Conservation (phyloP, 2,329 filamentous ascomycete genomes). For the Arthrinium puccinioides region DNA sequence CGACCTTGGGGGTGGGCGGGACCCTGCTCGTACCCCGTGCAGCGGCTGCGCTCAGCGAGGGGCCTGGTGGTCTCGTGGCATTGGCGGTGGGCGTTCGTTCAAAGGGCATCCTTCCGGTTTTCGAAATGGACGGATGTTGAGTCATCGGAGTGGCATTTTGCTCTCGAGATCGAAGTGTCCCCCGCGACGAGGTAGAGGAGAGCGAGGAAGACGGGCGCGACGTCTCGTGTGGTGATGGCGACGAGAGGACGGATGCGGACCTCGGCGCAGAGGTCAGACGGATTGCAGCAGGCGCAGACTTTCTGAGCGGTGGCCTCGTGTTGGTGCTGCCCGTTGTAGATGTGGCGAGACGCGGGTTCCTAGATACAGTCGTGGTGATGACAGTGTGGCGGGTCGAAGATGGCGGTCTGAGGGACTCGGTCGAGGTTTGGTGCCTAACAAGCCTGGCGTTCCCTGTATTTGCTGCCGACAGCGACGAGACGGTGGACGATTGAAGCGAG, state of each 20-base stretch:
- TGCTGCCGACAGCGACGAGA: slow-evolving; percentile 1
- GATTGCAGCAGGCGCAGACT: neutral
- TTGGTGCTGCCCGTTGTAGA: too few relatives aligned
- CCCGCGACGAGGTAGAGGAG: neutral
- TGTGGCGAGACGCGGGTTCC: slow-evolving; percentile 3
- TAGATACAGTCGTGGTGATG: slow-evolving; percentile 5
- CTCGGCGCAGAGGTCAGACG: neutral
- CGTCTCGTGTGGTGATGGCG: neutral
- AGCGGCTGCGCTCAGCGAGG: slow-evolving; percentile 57
- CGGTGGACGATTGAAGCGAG: slow-evolving; percentile 7
- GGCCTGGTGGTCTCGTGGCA: slow-evolving; percentile 50
- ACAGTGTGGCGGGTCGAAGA: slow-evolving; percentile 1
- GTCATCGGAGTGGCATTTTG: slow-evolving; percentile 30
- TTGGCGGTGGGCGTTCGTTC: slow-evolving; percentile 40
- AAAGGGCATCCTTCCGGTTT: slow-evolving; percentile 27
- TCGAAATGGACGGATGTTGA: slow-evolving; percentile 18
- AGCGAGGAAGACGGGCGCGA: neutral
- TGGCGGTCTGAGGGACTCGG: neutral
- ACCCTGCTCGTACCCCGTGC: slow-evolving; percentile 43
- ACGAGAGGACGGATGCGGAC: neutral
- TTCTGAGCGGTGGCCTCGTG: too few relatives aligned
- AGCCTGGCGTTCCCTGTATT: neutral
- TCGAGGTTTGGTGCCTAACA: neutral
- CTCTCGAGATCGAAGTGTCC: slow-evolving; percentile 20
- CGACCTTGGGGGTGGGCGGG: slow-evolving; percentile 50